Evolutionary conservation across 495 filamentous ascomycete genomes (phyloP), one percentile per base, ranked within the genome.

Genomic region (Lichenothelia convexa): DNA sequence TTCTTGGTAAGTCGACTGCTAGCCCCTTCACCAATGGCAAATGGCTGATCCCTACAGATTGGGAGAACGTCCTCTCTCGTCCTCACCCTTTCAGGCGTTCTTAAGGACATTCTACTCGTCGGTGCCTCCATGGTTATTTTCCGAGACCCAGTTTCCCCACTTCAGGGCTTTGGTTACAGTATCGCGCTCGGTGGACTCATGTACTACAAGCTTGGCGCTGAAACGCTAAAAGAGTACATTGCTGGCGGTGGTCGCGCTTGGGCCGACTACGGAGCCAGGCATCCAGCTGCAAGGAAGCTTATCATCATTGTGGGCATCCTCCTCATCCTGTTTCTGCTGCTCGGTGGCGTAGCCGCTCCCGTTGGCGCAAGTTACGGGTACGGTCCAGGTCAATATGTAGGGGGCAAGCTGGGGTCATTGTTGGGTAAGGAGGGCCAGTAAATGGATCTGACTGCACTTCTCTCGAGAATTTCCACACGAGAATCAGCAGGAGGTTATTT

Each of bases 31-130:
- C 21, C 35, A 22, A 15, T 50, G 34, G 43, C 32, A 0, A 37
- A 37, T 36, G 39, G 36, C 9, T 34, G 18, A 15, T 36, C 29
- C 36, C 27, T 34, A 12, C 46, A 93, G 85, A 97, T 97, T 58
- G 89, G 89, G 61, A 87, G 83, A 64, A 97, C 89, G 17, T 94
- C 87, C 0, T 87, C 84, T 34, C 71, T 97, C 30, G 84, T 94
- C 52, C 81, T 94, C 57, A 95, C 89, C 26, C 79, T 97, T 34
- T 95, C 83, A 60, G 89, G 89, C 63, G 86, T 97, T 40, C 74
- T 95, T 52, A 97, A 97, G 69, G 89, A 97, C 65, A 87, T 97
- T 46, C 73, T 97, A 41, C 78, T 97, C 20, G 86, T 97, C 33
- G 61, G 65, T 36, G 80, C 81, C 35, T 93, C 83, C 38, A 89